Base-by-base conservation (phyloP, 2,329 filamentous ascomycete genomes). In the Nannizziopsis arthrosporioides region DNA sequence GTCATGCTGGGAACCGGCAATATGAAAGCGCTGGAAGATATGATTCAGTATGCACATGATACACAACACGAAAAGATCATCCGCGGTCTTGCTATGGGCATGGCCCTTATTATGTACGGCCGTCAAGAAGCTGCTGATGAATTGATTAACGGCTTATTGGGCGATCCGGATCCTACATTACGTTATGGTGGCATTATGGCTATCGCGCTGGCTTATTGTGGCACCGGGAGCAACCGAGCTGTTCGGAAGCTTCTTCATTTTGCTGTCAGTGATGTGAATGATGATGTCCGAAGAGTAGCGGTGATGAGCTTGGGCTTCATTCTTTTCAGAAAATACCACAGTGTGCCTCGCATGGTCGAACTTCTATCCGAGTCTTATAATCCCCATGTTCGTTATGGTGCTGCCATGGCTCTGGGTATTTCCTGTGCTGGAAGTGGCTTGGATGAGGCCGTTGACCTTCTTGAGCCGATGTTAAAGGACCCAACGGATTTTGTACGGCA, bases 381-480 rank as follows among this genome's bases (percentile, higher is more conserved):
- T 70, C 92, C 92, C 15, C 92, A 98, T 62, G 92, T 98, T 41
- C 83, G 92, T 50, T 98, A 98, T 61, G 92, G 92, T 62, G 94
- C 92, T 15, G 92, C 92, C 46, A 95, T 98, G 88, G 93, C 93
- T 38, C 78, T 98, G 10, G 92, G 92, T 68, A 98, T 98, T 60
- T 94, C 93, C 19, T 98, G 93, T 60, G 92, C 92, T 19, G 92
- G 92, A 42, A 98, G 92, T 45, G 92, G 92, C 11, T 75, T 96
- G 27, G 88, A 94, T 54, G 92, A 98, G 69, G 92, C 93, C 17
- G 92, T 96, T 53, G 92, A 98, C 60, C 76, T 98, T 14, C 76
- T 98, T 3, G 92, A 98, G 72, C 92, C 92, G 14, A 98, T 98
- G 92, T 89, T 95, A 73, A 98, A 96, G 74, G 92, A 98, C 59